phyloP scores from a whole-genome alignment of 306 rosid species.

The Macrotyloma uniflorum region DNA sequence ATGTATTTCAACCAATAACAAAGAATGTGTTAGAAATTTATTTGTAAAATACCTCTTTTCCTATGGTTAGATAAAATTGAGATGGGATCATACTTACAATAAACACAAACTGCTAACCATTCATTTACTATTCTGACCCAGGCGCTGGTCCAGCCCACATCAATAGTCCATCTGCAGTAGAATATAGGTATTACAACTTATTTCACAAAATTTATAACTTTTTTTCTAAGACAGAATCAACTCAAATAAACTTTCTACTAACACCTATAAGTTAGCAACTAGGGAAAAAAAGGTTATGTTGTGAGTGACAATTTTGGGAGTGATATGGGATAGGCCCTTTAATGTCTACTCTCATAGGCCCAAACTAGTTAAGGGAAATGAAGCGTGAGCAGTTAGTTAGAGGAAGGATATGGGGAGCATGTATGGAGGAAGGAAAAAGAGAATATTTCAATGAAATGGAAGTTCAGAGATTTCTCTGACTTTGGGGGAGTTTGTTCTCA shows the following conservation, averaged over 20 bases:
- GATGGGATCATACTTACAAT: conserved; percentile 57
- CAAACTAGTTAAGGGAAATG: no score
- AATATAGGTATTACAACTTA: neutral
- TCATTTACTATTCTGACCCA: conserved; percentile 97
- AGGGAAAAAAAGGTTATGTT: neutral
- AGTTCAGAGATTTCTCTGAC: no score
- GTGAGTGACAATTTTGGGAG: neutral
- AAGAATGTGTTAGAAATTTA: neutral
- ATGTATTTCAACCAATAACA: neutral
- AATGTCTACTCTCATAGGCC: no score
- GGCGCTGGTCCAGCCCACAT: conserved; percentile 96
- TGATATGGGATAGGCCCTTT: no score
- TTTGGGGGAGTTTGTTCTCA: no score
- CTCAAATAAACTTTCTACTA: conserved; percentile 9
- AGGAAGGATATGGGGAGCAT: no score
- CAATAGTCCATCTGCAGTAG: conserved; percentile 87
- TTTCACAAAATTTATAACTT: conserved; percentile 7
- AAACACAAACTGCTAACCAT: conserved; percentile 93
- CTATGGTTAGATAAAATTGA: neutral
- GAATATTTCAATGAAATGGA: no score
- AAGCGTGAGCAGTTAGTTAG: no score
- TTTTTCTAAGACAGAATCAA: conserved; percentile 3
- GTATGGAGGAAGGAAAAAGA: no score
- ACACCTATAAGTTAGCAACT: neutral
- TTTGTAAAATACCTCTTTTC: neutral